Evolutionary conservation across 2,329 filamentous ascomycete species (phyloP).

Genomic region (Daldinia eschscholtzii): DNA sequence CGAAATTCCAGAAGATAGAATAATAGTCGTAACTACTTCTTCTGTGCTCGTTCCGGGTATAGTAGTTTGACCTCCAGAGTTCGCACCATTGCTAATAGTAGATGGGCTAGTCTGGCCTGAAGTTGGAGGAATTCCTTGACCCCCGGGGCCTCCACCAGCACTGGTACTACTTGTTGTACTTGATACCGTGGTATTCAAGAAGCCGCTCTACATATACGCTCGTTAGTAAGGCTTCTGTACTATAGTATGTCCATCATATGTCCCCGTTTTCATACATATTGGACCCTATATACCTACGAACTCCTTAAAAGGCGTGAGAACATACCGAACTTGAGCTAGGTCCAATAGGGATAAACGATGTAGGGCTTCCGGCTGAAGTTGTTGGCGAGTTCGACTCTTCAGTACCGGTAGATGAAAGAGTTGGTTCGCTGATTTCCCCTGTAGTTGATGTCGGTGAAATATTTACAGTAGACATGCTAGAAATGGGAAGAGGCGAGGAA

Average conservation of each 20-base stretch:
- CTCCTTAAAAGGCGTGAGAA: background rate
- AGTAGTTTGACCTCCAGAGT: conserved; percentile 22
- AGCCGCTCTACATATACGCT: conserved; percentile 19
- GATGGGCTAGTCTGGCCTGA: conserved; percentile 15
- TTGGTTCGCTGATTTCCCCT: conserved; percentile 28
- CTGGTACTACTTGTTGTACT: conserved; percentile 7
- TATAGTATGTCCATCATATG: background rate
- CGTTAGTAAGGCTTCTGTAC: background rate
- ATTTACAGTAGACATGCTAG: conserved; percentile 7
- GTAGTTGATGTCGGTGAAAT: conserved; percentile 17
- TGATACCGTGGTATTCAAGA: conserved; percentile 3
- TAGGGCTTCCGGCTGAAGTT: conserved; percentile 14
- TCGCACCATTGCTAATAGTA: conserved; percentile 25
- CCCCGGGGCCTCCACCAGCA: conserved; percentile 10
- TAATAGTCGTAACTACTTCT: conserved; percentile 36
- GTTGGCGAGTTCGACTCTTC: conserved; percentile 17
- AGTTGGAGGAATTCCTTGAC: conserved; percentile 24
- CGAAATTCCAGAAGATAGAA: conserved; percentile 36
- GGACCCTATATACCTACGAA: background rate
- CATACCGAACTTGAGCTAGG: conserved; percentile 28
- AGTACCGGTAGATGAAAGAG: conserved; percentile 12
- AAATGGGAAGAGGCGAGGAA: conserved; percentile 2
- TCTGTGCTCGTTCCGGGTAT: conserved; percentile 24
- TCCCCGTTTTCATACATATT: background rate
- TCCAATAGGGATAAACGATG: conserved; percentile 5